These are phyloP conservation scores for Viridothelium virens DNA, from an alignment of 495 filamentous ascomycete species.

Conservation along the genomic window DNA sequence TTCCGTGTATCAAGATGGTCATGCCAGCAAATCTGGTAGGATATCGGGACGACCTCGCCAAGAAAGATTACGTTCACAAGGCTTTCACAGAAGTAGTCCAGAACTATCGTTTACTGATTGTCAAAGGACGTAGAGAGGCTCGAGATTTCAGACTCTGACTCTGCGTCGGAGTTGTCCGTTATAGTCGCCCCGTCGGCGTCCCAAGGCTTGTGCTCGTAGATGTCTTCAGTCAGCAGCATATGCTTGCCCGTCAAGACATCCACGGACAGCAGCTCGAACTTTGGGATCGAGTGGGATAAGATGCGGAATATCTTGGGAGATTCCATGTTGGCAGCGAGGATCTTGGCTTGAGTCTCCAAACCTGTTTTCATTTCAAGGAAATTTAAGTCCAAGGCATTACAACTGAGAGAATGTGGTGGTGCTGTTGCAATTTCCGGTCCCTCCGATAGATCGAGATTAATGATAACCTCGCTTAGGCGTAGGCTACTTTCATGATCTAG, in stretches of 20 bases:
- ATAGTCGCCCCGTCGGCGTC: conserved; percentile 18
- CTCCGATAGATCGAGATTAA: conserved; percentile 13
- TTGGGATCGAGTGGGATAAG: conserved; percentile 15
- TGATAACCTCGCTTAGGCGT: conserved; percentile 9
- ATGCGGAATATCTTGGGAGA: conserved; percentile 17
- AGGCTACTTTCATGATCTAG: conserved; percentile 7
- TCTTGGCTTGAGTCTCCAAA: not conserved
- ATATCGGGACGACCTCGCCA: conserved; percentile 49
- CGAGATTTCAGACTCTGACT: conserved; percentile 8
- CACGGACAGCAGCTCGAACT: conserved; percentile 16
- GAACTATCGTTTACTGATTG: not conserved
- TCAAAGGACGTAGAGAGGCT: not conserved
- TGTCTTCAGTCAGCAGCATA: conserved; percentile 10
- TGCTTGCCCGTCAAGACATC: conserved; percentile 17
- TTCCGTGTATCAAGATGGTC: conserved; percentile 89
- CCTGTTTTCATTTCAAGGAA: not conserved
- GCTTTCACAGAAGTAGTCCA: too few relatives aligned
- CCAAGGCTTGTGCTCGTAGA: conserved; percentile 8
- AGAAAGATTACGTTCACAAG: too few relatives aligned
- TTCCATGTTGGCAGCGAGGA: conserved; percentile 9
- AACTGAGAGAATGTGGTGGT: not conserved
- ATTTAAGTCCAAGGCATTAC: not conserved
- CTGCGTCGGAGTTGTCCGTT: conserved; percentile 13
- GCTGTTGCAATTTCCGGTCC: conserved; percentile 1
- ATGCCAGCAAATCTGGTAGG: conserved; percentile 82